Percentiles rank a stretch among this genome's conserved stretches.
Evolutionary conservation across 2,329 filamentous ascomycete species (phyloP).

Genomic region (Xylariomycetidae sp.): DNA sequence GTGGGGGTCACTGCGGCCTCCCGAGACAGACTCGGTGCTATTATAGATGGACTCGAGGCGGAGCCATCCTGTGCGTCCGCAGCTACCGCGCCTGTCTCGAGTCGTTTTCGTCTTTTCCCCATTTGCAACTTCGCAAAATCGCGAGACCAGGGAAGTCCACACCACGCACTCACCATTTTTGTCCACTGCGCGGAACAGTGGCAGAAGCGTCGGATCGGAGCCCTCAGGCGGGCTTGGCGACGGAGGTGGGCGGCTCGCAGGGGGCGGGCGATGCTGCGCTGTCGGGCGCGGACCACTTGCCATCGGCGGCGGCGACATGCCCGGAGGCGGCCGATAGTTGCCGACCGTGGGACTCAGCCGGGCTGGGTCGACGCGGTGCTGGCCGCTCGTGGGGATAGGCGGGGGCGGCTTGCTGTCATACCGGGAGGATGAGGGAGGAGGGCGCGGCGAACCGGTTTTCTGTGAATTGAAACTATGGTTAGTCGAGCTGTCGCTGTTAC

Average conservation of each 20-base stretch:
- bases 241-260: slow-evolving; percentile 58
- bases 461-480: no score
- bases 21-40: no score
- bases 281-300: slow-evolving; percentile 35
- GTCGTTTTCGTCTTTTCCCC: no score
- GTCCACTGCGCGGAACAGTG: slow-evolving; percentile 86
- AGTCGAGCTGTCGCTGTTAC: no score
- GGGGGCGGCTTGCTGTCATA: slow-evolving; percentile 46
- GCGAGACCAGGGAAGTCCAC: background rate
- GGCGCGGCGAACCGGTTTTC: slow-evolving; percentile 8
- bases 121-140: background rate
- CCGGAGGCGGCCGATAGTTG: slow-evolving; percentile 17
- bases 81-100: no score
- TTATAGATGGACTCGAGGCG: no score
- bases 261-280: slow-evolving; percentile 45
- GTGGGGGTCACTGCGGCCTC: no score
- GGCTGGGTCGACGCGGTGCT: slow-evolving; percentile 22
- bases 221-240: slow-evolving; percentile 50
- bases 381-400: slow-evolving; percentile 31
- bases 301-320: slow-evolving; percentile 46
- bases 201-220: slow-evolving; percentile 69
- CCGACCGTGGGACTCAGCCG: slow-evolving; percentile 15
- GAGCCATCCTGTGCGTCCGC: no score
- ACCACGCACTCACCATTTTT: slow-evolving; percentile 56
- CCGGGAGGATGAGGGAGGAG: slow-evolving; percentile 27